These are phyloP conservation scores for Globisporangium polare DNA, from an alignment of 352 stramenopile genomes.

Conservation along the genomic window DNA sequence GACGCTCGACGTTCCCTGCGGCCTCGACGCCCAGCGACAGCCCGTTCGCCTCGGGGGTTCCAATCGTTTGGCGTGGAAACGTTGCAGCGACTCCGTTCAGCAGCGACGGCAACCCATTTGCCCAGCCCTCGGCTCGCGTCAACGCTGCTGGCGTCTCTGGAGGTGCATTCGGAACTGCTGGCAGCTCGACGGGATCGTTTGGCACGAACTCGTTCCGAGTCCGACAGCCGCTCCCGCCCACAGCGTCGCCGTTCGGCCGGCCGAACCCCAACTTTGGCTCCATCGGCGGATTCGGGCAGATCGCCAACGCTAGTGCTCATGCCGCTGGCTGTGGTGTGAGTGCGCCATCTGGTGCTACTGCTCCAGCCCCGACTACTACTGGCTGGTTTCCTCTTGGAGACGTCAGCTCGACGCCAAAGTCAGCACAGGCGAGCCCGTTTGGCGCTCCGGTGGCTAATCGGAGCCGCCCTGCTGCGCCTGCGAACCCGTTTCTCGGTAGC, in stretches of 20 bases:
- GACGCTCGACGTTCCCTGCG: neutral
- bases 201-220: neutral
- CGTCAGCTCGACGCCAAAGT: neutral
- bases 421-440: neutral
- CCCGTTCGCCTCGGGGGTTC: neutral
- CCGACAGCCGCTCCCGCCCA: neutral
- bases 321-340: neutral
- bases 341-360: neutral
- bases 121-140: neutral
- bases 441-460: neutral
- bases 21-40: neutral
- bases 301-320: no score
- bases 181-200: neutral
- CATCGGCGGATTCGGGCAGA: neutral
- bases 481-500: conserved; percentile 8
- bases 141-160: neutral
- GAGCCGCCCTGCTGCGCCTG: neutral
- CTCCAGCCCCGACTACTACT: neutral
- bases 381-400: conserved; percentile 8
- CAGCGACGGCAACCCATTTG: neutral
- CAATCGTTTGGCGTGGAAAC: conserved; percentile 1
- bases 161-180: neutral
- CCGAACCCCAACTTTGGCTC: neutral
- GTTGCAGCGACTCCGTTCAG: neutral
- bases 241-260: neutral